Evolutionary conservation across 495 filamentous ascomycete species (phyloP).

Genomic region (Penicillium angulare): DNA sequence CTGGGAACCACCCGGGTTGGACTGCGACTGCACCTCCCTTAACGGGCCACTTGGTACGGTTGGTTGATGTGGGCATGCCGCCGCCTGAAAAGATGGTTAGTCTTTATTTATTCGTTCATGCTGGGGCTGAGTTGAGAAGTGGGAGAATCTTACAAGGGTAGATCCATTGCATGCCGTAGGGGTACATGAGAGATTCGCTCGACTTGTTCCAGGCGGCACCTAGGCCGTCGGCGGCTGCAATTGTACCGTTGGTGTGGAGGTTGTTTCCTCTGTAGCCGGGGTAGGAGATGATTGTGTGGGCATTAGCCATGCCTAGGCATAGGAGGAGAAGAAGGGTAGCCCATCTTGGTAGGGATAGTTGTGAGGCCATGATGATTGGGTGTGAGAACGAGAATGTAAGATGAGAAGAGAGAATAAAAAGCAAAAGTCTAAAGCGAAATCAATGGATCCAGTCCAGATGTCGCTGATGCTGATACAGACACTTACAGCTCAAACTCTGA

Average conservation of each 20-base stretch:
- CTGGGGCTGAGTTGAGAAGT: neutral
- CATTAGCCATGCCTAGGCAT: conserved; percentile 52
- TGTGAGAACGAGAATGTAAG: conserved; percentile 5
- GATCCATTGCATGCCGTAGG: conserved; percentile 96
- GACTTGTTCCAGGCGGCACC: conserved; percentile 35
- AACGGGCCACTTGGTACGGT: conserved; percentile 90
- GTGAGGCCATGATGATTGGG: conserved; percentile 24
- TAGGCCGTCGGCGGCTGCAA: conserved; percentile 42
- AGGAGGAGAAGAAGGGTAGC: conserved; percentile 50
- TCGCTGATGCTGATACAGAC: too few species aligned
- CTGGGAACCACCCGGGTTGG: conserved; percentile 94
- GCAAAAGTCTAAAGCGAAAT: neutral
- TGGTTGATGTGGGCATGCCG: conserved; percentile 72
- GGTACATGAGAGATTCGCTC: conserved; percentile 53
- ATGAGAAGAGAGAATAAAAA: conserved; percentile 1
- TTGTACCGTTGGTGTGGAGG: conserved; percentile 69
- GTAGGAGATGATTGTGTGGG: conserved; percentile 90
- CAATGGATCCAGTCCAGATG: conserved; percentile 5
- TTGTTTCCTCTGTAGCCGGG: conserved; percentile 96
- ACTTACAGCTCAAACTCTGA: too few species aligned
- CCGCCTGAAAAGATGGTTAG: conserved; percentile 60
- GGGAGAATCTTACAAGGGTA: conserved; percentile 78
- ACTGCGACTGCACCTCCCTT: conserved; percentile 80
- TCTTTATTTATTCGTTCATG: conserved; percentile 2
- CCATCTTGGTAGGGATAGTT: conserved; percentile 47